Evolutionary conservation across 1,284 basidiomycete species (phyloP).

Genomic region (Ceratobasidium sp.): DNA sequence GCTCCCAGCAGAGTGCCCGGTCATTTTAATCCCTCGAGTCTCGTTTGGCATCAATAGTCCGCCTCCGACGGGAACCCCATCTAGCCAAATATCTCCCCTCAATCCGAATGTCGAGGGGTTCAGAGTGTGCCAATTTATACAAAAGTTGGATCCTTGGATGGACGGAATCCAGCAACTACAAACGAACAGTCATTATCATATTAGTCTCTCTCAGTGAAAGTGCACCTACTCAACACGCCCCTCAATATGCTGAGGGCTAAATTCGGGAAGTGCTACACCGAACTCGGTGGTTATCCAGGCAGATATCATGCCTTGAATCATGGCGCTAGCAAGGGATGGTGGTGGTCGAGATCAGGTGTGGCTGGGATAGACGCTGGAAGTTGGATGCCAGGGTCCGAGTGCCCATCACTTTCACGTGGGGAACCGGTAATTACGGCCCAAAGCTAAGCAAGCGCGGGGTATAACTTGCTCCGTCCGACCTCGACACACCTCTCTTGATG

Average conservation of each 20-base stretch:
- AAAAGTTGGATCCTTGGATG: conserved; percentile 37
- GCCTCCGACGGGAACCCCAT: conserved; percentile 37
- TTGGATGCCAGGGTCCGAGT: conserved; percentile 7
- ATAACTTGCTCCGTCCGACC: conserved; percentile 40
- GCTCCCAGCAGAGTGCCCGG: conserved; percentile 35
- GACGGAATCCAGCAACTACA: conserved; percentile 43
- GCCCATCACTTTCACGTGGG: conserved; percentile 36
- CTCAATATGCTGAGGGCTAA: conserved; percentile 30
- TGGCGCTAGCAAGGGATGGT: conserved; percentile 11
- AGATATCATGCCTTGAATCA: conserved; percentile 45
- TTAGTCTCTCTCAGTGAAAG: background rate
- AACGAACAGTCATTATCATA: conserved; percentile 8
- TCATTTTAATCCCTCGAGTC: conserved; percentile 44
- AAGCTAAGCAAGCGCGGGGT: too few species aligned
- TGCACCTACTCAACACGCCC: conserved; percentile 43
- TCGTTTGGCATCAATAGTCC: conserved; percentile 40
- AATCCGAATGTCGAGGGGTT: conserved; percentile 41
- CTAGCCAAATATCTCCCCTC: conserved; percentile 40
- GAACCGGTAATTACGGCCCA: too few species aligned
- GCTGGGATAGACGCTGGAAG: conserved; percentile 27
- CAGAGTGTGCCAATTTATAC: conserved; percentile 43
- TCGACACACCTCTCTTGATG: too few species aligned
- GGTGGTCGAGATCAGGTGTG: conserved; percentile 20
- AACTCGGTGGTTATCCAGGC: conserved; percentile 44
- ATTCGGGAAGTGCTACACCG: conserved; percentile 29